Evolutionary conservation across 257 asterid species (phyloP), one percentile per base, ranked within the genome.

Genomic region (Solanum verrucosum): DNA sequence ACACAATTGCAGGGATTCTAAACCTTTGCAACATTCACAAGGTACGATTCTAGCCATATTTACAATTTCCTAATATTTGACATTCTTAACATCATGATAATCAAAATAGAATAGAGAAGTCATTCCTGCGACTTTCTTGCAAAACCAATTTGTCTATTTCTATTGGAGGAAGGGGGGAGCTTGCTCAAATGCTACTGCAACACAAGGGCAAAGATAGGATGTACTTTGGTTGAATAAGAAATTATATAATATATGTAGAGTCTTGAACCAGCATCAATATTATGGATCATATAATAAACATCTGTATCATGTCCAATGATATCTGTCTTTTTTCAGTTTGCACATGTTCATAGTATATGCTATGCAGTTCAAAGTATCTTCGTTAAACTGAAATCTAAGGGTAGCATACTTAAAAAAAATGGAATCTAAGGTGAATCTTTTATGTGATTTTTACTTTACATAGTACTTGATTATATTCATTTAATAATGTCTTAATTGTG

Each of bases 401-500:
- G 85, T 18, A 31, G 38, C 20, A 4, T 82, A 49, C 44, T 49
- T 49, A 3, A 1, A 8, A 49, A 79, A 81, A 29, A 29, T 49
- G 86, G 70, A 82, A 82, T 49, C 27, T 82, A 49, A 82, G 86
- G 68, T 27, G 85, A 49, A 14, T 18, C 21, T 49, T 23, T 52
- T 31, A 20, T 82, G 29, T 49, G 71, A 31, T 49, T 29, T 42
- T 49, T 5, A 18, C 16, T 81, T 82, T 49, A 82, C 44, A 10
- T 49, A 9, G 68, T 27, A 82, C 44, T 82, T 46, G 46, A 85
- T 44, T 65, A n/a, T 44, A 65, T 65, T 25, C 68, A 70, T 89
- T 89, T 87, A 90, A 87, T 71, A 87, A 42, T 84, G 44, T 88
- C 85, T 89, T 87, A 34, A 85, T 93, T 91, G 89, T 91, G 77